A percentile compares a stretch with the other conserved stretches of the same genome.
These are phyloP conservation scores for Colletotrichum sp. DNA, from an alignment of 2,329 filamentous ascomycete genomes.

Conservation along the genomic window DNA sequence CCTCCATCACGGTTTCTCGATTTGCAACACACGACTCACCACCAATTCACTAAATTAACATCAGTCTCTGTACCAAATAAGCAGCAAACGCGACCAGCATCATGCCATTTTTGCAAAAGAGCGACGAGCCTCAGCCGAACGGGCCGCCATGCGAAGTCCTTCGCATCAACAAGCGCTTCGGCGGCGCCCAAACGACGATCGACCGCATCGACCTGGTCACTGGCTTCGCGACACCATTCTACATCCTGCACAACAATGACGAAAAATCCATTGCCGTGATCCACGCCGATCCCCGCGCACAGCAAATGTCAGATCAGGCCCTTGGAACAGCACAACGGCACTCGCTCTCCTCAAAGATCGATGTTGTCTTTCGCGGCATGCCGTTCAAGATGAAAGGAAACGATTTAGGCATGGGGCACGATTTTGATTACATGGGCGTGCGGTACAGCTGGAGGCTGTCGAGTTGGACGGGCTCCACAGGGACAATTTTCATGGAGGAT, in stretches of 20 bases:
- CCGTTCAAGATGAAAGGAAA: slow-evolving; percentile 14
- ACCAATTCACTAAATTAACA: too few species aligned
- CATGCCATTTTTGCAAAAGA: neutral
- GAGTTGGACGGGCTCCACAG: neutral
- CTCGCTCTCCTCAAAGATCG: slow-evolving; percentile 3
- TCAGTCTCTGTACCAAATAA: accelerated
- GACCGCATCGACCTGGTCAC: slow-evolving; percentile 8
- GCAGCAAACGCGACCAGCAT: neutral
- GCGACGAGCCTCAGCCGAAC: neutral
- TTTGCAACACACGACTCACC: neutral
- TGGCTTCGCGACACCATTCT: neutral
- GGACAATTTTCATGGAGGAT: neutral
- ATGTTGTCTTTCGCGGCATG: slow-evolving; percentile 4
- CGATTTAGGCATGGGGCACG: neutral
- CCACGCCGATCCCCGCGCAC: neutral
- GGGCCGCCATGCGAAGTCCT: neutral
- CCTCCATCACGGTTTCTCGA: neutral
- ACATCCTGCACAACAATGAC: slow-evolving; percentile 5
- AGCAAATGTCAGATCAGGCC: neutral
- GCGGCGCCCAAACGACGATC: slow-evolving; percentile 6
- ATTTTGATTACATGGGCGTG: neutral
- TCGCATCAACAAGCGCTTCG: slow-evolving; percentile 20
- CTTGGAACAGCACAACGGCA: neutral
- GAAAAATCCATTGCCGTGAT: neutral
- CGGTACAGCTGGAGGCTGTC: slow-evolving; percentile 1